Evolutionary conservation across 2,329 filamentous ascomycete species (phyloP), one percentile per base, ranked within the genome.

Genomic region (Xenoacremonium recifei): DNA sequence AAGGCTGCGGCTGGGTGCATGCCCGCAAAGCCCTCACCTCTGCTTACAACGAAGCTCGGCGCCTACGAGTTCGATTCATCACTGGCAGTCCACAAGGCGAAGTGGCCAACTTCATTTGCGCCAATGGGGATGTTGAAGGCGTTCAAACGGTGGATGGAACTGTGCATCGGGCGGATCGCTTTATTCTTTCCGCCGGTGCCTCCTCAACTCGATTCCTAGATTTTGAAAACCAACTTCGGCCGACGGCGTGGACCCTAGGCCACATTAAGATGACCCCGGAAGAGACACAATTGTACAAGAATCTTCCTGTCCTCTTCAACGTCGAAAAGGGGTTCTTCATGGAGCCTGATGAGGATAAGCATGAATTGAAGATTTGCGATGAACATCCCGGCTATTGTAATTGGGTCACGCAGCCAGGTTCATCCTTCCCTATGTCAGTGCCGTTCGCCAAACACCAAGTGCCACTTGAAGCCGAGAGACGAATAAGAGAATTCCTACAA

Each of bases 181-280:
- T 40, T 0, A 42, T 52, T 5, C 16, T 52, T 1, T 37, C 49
- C 0, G 42, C 40, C 1, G 49, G 49, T 19, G 50, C 49, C 4
- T 51, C 46, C 10, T 48, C 43, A 5, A 36, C 46, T 10, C 21
- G 37, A 9, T 43, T 52, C 16, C 40, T 52, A 2, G 46, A 52
- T 5, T 51, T 52, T 25, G 50, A 51, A n/a, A 52, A 52, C 12
- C 49, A 52, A 18, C 41, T 52, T 11, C 46, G 50, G 0, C 49
- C 50, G 21, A 51, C 50, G 0, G 49, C 49, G 0, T 52, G 49
- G 50, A 51, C 49, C 0, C 16, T 52, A 0, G 49, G 49, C 1
- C 50, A 52, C 30, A 49, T 52, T 1, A 45, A 52, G 13, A 49
- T 52, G 46, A 49, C 49, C 0, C 30, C 36, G 0, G 36, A 49